Evolutionary conservation across 2,329 filamentous ascomycete species (phyloP).

Genomic region (Dothistroma pini): DNA sequence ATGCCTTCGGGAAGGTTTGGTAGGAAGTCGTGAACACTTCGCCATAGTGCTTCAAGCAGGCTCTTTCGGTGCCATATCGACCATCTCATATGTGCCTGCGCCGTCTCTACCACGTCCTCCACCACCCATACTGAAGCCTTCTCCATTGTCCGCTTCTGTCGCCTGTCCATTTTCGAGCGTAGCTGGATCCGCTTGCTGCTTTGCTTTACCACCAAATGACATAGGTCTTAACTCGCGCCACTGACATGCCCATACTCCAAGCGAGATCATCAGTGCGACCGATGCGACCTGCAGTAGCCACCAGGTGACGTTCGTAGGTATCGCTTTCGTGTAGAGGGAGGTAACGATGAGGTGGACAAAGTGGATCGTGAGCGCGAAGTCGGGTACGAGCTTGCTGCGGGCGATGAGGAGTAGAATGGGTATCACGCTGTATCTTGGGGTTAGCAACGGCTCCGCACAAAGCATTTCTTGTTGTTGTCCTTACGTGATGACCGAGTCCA

Average conservation of each 20-base stretch:
- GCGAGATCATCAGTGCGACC: conserved; percentile 59
- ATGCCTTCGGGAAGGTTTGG: not conserved
- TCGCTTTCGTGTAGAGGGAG: conserved; percentile 68
- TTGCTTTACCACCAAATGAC: conserved; percentile 65
- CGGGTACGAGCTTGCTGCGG: conserved; percentile 88
- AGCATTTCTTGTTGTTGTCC: conserved; percentile 27
- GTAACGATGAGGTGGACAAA: conserved; percentile 75
- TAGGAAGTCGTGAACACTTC: not conserved
- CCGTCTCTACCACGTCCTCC: conserved; percentile 44
- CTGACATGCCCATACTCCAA: conserved; percentile 87
- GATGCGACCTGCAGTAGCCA: conserved; percentile 68
- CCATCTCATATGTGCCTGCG: conserved; percentile 49
- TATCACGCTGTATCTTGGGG: conserved; percentile 60
- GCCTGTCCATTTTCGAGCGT: conserved; percentile 16
- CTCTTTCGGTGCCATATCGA: conserved; percentile 38
- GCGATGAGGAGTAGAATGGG: conserved; percentile 79
- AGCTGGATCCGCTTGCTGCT: conserved; percentile 21
- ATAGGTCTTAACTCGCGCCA: conserved; percentile 88
- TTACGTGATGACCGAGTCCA: conserved; percentile 63
- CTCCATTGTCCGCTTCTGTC: conserved; percentile 34
- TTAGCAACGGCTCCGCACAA: conserved; percentile 3
- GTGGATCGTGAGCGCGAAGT: conserved; percentile 89
- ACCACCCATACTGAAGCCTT: conserved; percentile 39
- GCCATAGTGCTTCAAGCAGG: conserved; percentile 31
- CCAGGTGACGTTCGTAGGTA: conserved; percentile 81